These are phyloP conservation scores for Trichosporon sp. DNA, from an alignment of 1,284 basidiomycete species.

Conservation along the genomic window DNA sequence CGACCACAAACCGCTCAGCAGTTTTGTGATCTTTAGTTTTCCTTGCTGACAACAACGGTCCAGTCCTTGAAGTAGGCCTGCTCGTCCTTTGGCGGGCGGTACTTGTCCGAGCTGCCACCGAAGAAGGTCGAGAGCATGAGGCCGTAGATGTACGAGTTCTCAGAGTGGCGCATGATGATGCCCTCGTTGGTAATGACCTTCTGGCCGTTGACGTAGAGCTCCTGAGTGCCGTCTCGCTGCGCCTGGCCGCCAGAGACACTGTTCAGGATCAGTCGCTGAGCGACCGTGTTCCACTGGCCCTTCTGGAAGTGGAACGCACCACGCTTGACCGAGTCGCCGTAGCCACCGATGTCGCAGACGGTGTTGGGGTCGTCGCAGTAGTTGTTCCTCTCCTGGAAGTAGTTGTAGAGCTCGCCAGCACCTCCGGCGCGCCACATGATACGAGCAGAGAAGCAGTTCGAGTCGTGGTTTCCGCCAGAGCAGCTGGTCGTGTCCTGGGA, in stretches of 20 bases:
- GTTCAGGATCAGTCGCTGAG: constrained; percentile 62
- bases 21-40: constrained; percentile 2
- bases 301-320: constrained; percentile 62
- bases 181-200: constrained; percentile 55
- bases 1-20: not conserved
- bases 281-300: constrained; percentile 60
- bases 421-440: constrained; percentile 48
- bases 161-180: constrained; percentile 52
- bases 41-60: constrained; percentile 57
- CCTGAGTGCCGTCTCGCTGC: constrained; percentile 47
- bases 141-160: constrained; percentile 54
- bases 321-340: constrained; percentile 56
- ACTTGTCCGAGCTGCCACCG: constrained; percentile 48
- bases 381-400: constrained; percentile 21
- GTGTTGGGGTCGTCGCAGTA: constrained; percentile 32
- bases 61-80: constrained; percentile 61
- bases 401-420: constrained; percentile 44
- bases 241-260: constrained; percentile 49
- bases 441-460: constrained; percentile 45
- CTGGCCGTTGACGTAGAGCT: constrained; percentile 58
- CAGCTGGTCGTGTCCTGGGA: constrained; percentile 28
- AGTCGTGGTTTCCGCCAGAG: constrained; percentile 46
- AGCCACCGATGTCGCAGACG: constrained; percentile 34
- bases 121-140: constrained; percentile 68
- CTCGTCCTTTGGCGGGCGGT: constrained; percentile 57